phyloP scores from a whole-genome alignment of 352 stramenopile species.

The Phytophthora hybrid region DNA sequence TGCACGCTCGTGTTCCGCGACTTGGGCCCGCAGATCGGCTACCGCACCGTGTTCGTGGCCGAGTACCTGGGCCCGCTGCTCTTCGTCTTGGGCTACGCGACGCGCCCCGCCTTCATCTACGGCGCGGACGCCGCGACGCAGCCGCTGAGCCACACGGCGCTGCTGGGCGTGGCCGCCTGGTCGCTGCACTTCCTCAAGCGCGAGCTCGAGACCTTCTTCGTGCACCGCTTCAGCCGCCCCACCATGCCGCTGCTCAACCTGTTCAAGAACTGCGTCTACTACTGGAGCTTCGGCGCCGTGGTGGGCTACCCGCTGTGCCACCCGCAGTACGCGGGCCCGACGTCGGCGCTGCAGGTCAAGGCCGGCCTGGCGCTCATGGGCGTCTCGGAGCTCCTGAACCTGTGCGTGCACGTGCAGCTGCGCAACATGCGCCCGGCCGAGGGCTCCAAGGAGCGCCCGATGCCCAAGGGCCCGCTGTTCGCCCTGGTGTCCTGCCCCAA shows the following conservation, averaged over 20 bases:
- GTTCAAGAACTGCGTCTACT: constrained; percentile 93
- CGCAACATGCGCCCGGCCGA: constrained; percentile 80
- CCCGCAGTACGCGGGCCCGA: constrained; percentile 66
- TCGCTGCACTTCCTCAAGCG: constrained; percentile 89
- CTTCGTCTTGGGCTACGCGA: constrained; percentile 84
- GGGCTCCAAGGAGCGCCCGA: constrained; percentile 74
- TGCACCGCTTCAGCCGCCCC: constrained; percentile 88
- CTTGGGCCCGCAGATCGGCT: constrained; percentile 88
- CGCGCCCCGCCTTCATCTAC: constrained; percentile 79
- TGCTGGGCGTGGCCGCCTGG: constrained; percentile 72
- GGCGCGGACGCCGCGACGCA: constrained; percentile 48
- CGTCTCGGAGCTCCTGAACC: constrained; percentile 86
- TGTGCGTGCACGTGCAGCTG: constrained; percentile 87
- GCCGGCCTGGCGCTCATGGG: constrained; percentile 68
- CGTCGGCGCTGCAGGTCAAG: constrained; percentile 61
- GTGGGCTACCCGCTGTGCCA: constrained; percentile 89
- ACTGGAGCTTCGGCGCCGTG: constrained; percentile 86
- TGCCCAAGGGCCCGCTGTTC: constrained; percentile 82
- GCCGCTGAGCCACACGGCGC: constrained; percentile 54
- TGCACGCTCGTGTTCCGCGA: constrained; percentile 79
- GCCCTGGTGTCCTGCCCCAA: constrained; percentile 89
- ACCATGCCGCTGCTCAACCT: constrained; percentile 91
- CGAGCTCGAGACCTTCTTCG: constrained; percentile 89
- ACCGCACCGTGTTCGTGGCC: constrained; percentile 88
- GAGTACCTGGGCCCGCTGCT: constrained; percentile 89